Percentiles rank a stretch among this genome's conserved stretches.
These are phyloP conservation scores for Tetracladium maxilliforme DNA, from an alignment of 2,329 filamentous ascomycete genomes.

Conservation along the genomic window DNA sequence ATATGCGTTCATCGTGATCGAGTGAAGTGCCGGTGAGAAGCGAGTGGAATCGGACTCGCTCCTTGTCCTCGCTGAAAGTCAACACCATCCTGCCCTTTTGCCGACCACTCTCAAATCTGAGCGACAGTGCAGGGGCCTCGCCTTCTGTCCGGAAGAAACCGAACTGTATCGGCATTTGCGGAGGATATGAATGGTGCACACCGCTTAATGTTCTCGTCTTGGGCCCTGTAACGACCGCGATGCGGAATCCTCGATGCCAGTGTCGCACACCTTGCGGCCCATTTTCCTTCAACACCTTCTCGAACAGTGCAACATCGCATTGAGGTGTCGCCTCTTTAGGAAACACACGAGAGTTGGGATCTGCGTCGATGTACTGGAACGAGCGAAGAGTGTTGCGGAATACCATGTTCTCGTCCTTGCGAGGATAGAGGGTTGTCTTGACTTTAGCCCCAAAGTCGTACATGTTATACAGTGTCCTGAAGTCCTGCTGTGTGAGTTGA, in stretches of 20 bases:
- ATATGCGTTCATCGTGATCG: constrained; percentile 52
- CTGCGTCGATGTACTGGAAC: constrained; percentile 70
- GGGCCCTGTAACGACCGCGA: constrained; percentile 65
- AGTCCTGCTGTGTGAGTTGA: constrained; percentile 63
- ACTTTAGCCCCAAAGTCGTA: constrained; percentile 74
- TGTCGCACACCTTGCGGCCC: constrained; percentile 59
- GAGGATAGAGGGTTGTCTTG: constrained; percentile 53
- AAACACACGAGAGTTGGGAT: constrained; percentile 55
- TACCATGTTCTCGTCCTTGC: constrained; percentile 52
- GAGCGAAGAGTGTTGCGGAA: constrained; percentile 56
- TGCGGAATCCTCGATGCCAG: constrained; percentile 65
- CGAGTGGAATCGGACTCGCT: constrained; percentile 57
- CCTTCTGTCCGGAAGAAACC: constrained; percentile 61
- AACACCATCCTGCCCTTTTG: constrained; percentile 59
- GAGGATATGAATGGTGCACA: constrained; percentile 54
- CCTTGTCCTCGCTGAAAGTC: constrained; percentile 60
- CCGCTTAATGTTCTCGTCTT: constrained; percentile 65
- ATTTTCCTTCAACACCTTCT: constrained; percentile 50
- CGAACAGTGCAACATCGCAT: constrained; percentile 64
- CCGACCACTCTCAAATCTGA: constrained; percentile 54
- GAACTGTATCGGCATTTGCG: constrained; percentile 58
- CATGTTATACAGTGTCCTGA: constrained; percentile 64
- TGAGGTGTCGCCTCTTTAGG: constrained; percentile 57
- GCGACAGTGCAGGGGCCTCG: constrained; percentile 47
- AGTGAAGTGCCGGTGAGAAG: constrained; percentile 60